phyloP scores from a whole-genome alignment of 768 basidiomycete genomes.

The Hericium rajendrae region DNA sequence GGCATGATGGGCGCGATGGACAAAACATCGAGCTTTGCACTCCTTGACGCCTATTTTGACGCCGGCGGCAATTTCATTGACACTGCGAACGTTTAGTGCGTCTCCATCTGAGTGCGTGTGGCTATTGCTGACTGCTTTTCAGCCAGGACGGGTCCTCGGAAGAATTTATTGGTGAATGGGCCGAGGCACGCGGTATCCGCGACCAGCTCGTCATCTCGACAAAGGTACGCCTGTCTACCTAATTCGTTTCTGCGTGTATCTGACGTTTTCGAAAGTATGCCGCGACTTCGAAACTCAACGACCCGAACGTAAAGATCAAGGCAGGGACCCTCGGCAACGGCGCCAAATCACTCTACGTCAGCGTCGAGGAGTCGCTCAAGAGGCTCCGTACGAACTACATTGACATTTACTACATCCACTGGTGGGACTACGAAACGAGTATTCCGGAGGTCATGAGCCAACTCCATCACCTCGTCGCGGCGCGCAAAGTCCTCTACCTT shows the following conservation, averaged over 20 bases:
- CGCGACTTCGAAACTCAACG: no score
- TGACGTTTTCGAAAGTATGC: no score
- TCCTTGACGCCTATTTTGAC: constrained; percentile 28
- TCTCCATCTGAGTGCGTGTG: neutral
- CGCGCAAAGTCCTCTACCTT: constrained; percentile 31
- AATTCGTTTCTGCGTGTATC: no score
- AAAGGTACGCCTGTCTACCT: constrained; percentile 2
- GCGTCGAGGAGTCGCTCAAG: constrained; percentile 25
- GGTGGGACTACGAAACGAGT: constrained; percentile 32
- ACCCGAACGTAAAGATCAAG: no score
- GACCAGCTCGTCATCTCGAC: constrained; percentile 26
- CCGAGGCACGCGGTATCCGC: constrained; percentile 22
- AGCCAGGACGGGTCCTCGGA: constrained; percentile 19
- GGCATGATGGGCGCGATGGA: constrained; percentile 27
- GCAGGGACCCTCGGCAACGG: no score
- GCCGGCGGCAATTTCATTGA: constrained; percentile 10
- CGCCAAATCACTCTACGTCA: constrained; percentile 26
- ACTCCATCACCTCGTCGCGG: constrained; percentile 29
- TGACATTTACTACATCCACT: constrained; percentile 21
- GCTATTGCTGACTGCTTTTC: neutral
- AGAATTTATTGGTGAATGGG: constrained; percentile 31
- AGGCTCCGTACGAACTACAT: constrained; percentile 30
- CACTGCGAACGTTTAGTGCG: neutral
- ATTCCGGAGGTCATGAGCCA: constrained; percentile 34
- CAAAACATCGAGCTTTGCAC: constrained; percentile 27